Base-by-base conservation (phyloP, 1,284 basidiomycete genomes). In the Ustilago shanxiensis region DNA sequence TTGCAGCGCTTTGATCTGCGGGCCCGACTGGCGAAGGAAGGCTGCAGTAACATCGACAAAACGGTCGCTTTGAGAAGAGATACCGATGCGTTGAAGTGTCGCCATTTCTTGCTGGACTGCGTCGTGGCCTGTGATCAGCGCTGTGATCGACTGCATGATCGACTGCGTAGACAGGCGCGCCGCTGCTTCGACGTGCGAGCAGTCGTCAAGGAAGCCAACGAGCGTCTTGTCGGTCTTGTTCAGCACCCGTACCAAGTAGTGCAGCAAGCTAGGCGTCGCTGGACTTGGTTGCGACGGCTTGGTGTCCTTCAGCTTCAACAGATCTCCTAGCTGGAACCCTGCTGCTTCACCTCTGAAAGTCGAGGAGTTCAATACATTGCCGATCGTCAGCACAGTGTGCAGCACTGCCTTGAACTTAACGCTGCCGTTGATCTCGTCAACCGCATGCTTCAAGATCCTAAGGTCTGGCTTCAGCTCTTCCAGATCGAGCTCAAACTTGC, bases 251-350 rank as follows among this genome's bases (percentile, higher is more conserved):
- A 93, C 93, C 26, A 96, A 83, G 84, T 94, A 96, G 85, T 97
- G 94, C 28, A 97, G 88, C 26, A 97, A 88, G 0, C 93, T 95
- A 0, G 94, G 93, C 77, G 93, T 95, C 1, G 90, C 90, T 0
- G 89, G 61, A 0, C 89, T 89, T 0, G 90, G 90, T 66, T 90
- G 91, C 0, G 90, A 90, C 0, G 93, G 92, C 87, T 91, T 93
- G 4, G 92, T 95, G 78, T 96, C 94, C 80, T 90, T 92, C 86
- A 95, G 87, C 91, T 95, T 95, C 16, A 92, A 85, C 33, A 97
- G 86, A 1, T 92, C 91, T 59, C 92, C 91, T 18, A 97, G 87
- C 80, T 91, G 91, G 86, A 98, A 96, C 0, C 94, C 95, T 13
- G 87, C 88, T 9, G 94, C 95, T 58, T 90, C 90, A 13, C 95